Evolutionary conservation across 2,329 filamentous ascomycete species (phyloP), one percentile per base, ranked within the genome.

Genomic region (Diaporthe sp.): DNA sequence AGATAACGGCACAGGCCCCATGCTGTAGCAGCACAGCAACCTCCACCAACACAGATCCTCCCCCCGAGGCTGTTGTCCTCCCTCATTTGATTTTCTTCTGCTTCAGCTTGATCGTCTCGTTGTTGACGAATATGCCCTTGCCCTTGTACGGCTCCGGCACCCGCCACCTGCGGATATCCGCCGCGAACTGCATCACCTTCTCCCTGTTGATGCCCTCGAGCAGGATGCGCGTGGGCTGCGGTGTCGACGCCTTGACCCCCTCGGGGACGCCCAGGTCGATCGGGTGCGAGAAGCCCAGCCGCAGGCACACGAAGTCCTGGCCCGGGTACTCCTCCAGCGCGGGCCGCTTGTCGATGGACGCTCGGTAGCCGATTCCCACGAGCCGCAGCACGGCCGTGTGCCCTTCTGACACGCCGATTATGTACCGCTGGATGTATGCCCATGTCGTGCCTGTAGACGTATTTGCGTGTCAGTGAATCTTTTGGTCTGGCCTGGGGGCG

Each of bases 81-180:
- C 13, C 44, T 87, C 92, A 97, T 89, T 96, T 96, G 85, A 96
- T 95, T 91, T 96, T 97, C 93, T 98, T 99, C 82, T 95, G 94
- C 93, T 99, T 99, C 85, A 99, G 85, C 90, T 94, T 98, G 87
- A 99, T 98, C 42, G 95, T 98, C 90, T 99, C 95, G 78, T 96
- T 95, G 82, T 98, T 97, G 81, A 99, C 93, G 84, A 98, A 99
- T 80, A 99, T 98, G 80, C 97, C 97, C 92, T 99, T 98, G 79
- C 97, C 97, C 91, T 99, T 99, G 86, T 99, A 99, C 79, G 97
- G 97, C 87, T 99, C 97, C 42, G 97, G 97, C 78, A 90, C 91
- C 83, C 97, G 93, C 96, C 96, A 98, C 85, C 88, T 90, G 80
- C 95, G 90, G 79, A 99, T 97, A 80, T 93, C 88, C 0, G 97